phyloP scores from a whole-genome alignment of 495 filamentous ascomycete genomes.

The Daldinia concentrica region DNA sequence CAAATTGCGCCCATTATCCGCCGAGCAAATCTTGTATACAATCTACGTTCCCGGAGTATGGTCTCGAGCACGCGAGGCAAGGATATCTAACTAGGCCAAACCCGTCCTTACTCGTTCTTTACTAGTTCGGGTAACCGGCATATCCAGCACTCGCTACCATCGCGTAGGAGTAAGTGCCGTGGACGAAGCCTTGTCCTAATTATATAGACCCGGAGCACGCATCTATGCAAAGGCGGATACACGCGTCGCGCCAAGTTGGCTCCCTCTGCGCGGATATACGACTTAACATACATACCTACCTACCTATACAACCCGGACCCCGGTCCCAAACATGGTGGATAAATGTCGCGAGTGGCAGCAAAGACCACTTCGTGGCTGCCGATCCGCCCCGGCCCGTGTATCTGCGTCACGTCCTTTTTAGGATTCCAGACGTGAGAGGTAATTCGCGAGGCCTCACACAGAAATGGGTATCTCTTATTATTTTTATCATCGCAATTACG shows the following conservation, averaged over 20 bases:
- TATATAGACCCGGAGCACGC: constrained; percentile 9
- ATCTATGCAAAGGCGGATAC: background rate
- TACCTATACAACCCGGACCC: constrained; percentile 17
- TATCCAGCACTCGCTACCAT: constrained; percentile 22
- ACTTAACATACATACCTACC: background rate
- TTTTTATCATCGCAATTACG: constrained; percentile 5
- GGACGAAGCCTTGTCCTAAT: constrained; percentile 21
- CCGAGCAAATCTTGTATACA: constrained; percentile 19
- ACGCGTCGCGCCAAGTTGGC: background rate
- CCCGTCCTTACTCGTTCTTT: background rate
- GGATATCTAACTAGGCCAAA: constrained; percentile 14
- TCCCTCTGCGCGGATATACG: background rate
- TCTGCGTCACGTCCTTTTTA: background rate
- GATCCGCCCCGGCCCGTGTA: constrained; percentile 10
- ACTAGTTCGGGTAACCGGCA: constrained; percentile 28
- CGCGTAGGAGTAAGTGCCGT: constrained; percentile 27
- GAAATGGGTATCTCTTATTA: constrained; percentile 17
- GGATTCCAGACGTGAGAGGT: background rate
- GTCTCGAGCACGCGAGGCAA: background rate
- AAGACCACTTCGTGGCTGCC: constrained; percentile 2
- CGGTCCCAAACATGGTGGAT: constrained; percentile 36
- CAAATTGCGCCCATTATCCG: background rate
- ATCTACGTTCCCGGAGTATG: background rate
- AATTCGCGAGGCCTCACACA: constrained; percentile 13
- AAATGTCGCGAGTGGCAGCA: constrained; percentile 19